phyloP scores from a whole-genome alignment of 257 asterid genomes.

The Ophiorrhiza pumila region DNA sequence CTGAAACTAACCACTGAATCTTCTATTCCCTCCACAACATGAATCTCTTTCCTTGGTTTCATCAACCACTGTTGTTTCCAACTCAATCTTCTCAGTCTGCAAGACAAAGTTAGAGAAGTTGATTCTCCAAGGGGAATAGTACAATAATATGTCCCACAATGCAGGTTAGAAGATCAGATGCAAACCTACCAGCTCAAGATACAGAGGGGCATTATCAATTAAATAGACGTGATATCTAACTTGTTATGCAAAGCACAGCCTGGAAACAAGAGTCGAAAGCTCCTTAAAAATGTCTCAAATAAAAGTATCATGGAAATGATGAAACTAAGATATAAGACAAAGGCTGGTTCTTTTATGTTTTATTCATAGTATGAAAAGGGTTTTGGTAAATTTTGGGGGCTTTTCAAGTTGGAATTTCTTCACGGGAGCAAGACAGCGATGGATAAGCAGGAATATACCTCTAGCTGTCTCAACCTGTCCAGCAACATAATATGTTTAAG shows the following conservation, averaged over 20 bases:
- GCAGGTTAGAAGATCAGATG: neutral
- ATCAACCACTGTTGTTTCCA: slow-evolving; percentile 98
- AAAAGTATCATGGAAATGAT: neutral
- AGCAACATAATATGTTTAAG: slow-evolving; percentile 80
- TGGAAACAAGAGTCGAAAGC: neutral
- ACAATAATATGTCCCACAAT: neutral
- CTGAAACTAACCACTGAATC: slow-evolving; percentile 85
- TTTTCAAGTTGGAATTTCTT: neutral
- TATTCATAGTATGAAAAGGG: neutral
- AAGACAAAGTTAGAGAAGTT: slow-evolving; percentile 19
- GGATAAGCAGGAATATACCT: slow-evolving; percentile 42
- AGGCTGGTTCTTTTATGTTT: neutral
- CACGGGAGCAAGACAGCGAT: neutral
- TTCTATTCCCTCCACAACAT: slow-evolving; percentile 83
- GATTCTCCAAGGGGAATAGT: neutral
- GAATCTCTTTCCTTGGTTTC: slow-evolving; percentile 97
- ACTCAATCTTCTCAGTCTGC: slow-evolving; percentile 92
- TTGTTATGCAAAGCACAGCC: neutral
- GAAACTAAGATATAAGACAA: neutral
- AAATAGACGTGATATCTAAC: neutral
- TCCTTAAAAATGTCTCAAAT: neutral
- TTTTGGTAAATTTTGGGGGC: neutral
- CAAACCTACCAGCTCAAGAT: neutral
- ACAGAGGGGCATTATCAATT: neutral
- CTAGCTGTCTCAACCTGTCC: slow-evolving; percentile 85